These are phyloP conservation scores for Mucor piriformis DNA, from an alignment of 371 early-diverging fungal species.

Conservation along the genomic window DNA sequence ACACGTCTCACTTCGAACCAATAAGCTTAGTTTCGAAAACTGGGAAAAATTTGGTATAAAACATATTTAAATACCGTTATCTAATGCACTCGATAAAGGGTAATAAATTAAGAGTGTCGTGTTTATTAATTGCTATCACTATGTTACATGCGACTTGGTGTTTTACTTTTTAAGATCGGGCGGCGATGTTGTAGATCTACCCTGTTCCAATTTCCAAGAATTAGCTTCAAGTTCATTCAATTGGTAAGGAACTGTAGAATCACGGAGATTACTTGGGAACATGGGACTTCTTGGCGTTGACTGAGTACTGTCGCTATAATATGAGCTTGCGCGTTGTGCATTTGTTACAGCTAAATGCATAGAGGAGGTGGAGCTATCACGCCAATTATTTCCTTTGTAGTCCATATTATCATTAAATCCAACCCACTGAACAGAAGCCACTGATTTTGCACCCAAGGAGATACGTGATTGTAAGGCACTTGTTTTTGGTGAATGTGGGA, in stretches of 20 bases:
- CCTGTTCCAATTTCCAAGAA: neutral
- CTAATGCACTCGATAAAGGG: too few relatives aligned
- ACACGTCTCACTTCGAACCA: too few relatives aligned
- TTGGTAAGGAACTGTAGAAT: neutral
- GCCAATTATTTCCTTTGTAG: slow-evolving; percentile 27
- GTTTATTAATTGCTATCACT: too few relatives aligned
- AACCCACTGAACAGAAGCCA: slow-evolving; percentile 44
- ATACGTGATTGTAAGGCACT: slow-evolving; percentile 5
- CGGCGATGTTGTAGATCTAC: too few relatives aligned
- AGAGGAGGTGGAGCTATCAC: slow-evolving; percentile 14
- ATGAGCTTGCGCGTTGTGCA: slow-evolving; percentile 23
- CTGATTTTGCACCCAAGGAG: slow-evolving; percentile 34
- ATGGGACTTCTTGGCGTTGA: slow-evolving; percentile 20
- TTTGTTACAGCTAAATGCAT: slow-evolving; percentile 40
- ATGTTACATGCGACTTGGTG: too few relatives aligned
- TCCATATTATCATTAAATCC: slow-evolving; percentile 47
- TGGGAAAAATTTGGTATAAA: too few relatives aligned
- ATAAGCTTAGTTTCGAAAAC: too few relatives aligned
- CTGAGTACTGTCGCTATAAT: slow-evolving; percentile 17
- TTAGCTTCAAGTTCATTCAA: neutral
- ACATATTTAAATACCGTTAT: too few relatives aligned
- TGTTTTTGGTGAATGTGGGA: neutral
- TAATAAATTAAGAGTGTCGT: too few relatives aligned
- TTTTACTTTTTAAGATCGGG: too few relatives aligned
- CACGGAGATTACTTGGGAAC: slow-evolving; percentile 18